Conservation (phyloP, 352 stramenopile genomes). For the Pythium brachiatum region DNA sequence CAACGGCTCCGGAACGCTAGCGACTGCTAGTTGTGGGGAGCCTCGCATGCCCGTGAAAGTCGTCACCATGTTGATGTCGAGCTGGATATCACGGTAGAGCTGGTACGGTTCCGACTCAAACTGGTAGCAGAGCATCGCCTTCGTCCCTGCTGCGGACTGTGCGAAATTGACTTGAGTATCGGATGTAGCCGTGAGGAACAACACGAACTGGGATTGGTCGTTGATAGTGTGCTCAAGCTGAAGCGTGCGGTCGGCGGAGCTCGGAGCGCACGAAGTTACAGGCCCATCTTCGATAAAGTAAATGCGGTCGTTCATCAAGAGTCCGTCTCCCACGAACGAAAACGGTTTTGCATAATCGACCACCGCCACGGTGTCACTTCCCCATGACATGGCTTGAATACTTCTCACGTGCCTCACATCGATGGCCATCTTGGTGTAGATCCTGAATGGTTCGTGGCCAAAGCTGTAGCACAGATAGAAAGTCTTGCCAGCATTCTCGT, state of each 20-base stretch:
- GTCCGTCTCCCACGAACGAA: conserved; percentile 43
- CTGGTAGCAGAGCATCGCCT: conserved; percentile 51
- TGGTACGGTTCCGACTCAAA: conserved; percentile 61
- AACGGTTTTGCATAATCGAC: conserved; percentile 54
- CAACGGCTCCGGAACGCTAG: conserved; percentile 50
- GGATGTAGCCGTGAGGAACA: conserved; percentile 35
- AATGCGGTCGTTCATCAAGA: conserved; percentile 51
- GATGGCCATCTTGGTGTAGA: conserved; percentile 44
- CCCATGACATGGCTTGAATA: conserved; percentile 28
- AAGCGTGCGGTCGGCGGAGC: conserved; percentile 28
- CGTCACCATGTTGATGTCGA: conserved; percentile 59
- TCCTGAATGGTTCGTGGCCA: conserved; percentile 52
- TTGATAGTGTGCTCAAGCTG: conserved; percentile 36
- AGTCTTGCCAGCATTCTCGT: conserved; percentile 39
- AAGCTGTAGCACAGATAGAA: conserved; percentile 74
- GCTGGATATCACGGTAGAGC: conserved; percentile 39
- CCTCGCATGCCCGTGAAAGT: conserved; percentile 41
- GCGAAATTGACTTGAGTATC: conserved; percentile 42
- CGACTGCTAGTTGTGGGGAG: conserved; percentile 48
- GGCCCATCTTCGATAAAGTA: conserved; percentile 52
- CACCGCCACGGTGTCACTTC: conserved; percentile 41
- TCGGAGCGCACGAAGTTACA: conserved; percentile 35
- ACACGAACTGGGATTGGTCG: conserved; percentile 28
- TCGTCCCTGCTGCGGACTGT: conserved; percentile 30
- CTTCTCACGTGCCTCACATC: conserved; percentile 44